phyloP scores from a whole-genome alignment of 192 early-diverging fungal species.

The Funneliformis geosporum region DNA sequence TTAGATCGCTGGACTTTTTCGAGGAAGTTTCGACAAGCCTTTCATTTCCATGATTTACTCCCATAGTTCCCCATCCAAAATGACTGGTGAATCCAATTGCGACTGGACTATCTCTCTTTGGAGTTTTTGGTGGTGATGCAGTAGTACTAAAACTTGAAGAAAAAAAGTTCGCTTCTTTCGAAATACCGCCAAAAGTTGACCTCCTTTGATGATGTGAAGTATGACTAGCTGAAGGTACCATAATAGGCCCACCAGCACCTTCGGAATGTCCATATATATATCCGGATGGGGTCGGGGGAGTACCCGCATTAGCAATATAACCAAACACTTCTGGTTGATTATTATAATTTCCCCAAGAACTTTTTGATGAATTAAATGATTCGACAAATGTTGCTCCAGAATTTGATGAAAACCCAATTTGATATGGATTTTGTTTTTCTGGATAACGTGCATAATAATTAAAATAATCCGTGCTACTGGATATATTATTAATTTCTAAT shows the following conservation, averaged over 20 bases:
- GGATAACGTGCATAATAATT: slow-evolving; percentile 2
- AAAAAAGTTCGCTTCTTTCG: background rate
- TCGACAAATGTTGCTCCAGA: background rate
- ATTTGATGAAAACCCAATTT: background rate
- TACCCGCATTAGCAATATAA: background rate
- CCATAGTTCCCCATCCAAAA: background rate
- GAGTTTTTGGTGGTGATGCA: slow-evolving; percentile 8
- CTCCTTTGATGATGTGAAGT: slow-evolving; percentile 19
- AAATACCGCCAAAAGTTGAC: slow-evolving; percentile 13
- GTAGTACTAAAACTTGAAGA: slow-evolving; percentile 24
- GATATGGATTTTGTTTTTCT: slow-evolving; percentile 7
- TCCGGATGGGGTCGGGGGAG: slow-evolving; percentile 7
- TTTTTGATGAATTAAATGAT: slow-evolving; percentile 21
- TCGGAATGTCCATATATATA: background rate
- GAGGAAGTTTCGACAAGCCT: background rate
- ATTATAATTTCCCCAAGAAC: background rate
- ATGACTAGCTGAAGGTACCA: background rate
- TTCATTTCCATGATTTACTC: too few species aligned
- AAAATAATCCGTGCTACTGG: slow-evolving; percentile 10
- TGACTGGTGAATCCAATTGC: background rate
- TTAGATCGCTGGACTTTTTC: slow-evolving; percentile 19
- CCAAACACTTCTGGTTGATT: background rate
- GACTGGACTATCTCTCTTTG: slow-evolving; percentile 26
- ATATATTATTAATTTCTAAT: background rate
- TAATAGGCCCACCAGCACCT: background rate